Base-by-base conservation (phyloP, 495 filamentous ascomycete genomes). In the Neurospora pannonica region DNA sequence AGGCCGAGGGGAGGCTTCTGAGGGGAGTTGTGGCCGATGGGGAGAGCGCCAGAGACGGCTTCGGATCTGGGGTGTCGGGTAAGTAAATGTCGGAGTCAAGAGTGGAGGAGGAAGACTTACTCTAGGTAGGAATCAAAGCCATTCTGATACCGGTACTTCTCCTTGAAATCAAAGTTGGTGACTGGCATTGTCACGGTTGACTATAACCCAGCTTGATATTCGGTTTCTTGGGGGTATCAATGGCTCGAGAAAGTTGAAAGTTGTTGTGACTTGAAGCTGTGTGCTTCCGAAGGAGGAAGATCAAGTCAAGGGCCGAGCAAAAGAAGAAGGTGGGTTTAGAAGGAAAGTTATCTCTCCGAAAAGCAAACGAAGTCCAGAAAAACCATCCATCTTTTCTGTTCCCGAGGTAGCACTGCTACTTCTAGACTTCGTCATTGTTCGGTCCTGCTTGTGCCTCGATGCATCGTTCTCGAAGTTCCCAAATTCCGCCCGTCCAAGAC, bases 1-100 rank as follows among this genome's bases (percentile, higher is more conserved):
- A 98, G 88, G 2, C 94, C 95, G 70, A 91, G 89, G 0, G 93
- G 88, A 3, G 90, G 92, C 77, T 96, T 95, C 79, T 97, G 95
- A 1, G 95, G 95, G 10, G 93, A 95, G 85, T 97, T 97, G 17
- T 92, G 89, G 70, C 87, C 94, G 71, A 86, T 76, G 37, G 87
- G 87, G 9, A 88, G 83, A 39, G 87, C 85, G 69, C 82, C 82
- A 8, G 76, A 77, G 43, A 85, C 77, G 54, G 86, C 86, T 78
- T 88, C 83, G 72, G 84, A 84, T 76, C 86, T 87, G 74, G 10
- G 15, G 31, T 10, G 19, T 37, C 10, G 31, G 17, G 75, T 75
- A 36, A 74, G 70, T 28, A 6, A 13, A 5, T 24, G 31, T 48
- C 17, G 28, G 70, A 70, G 62, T 38, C 13, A 31, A 8, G 15